Base-by-base conservation (phyloP, 768 basidiomycete genomes). In the Hygrophorus pudorinus region DNA sequence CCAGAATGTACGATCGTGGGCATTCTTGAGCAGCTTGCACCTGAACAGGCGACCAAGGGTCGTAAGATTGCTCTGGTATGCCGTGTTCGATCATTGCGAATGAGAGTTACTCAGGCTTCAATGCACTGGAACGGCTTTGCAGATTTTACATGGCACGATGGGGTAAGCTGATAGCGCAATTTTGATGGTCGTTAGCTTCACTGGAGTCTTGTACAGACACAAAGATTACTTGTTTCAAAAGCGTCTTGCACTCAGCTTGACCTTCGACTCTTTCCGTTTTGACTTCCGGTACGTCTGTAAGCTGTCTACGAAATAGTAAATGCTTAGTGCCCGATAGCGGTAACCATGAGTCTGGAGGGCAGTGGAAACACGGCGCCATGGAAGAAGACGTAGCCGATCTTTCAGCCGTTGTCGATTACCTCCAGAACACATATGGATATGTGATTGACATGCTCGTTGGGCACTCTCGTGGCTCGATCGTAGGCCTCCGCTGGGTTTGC, bases 141-240 rank as follows among this genome's bases (percentile, higher is more conserved):
- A 89, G 86, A 81, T 89, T 51, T 63, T 88, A 6, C 86, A 90
- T 59, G 86, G 86, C 38, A 71, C 77, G 17, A 70, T 85, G 72
- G 86, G 86, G 86, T 84, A 58, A 35, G 20, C 4, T 48, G 24
- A 50, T 38, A 3, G 46, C 2, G 18, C 20, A 34, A 24, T 35
- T 36, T 41, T n/a, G 34, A 46, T 27, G 35, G 27, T 12, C 17
- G 11, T 20, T 45, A 39, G 37, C n/a, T 17, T 40, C 18, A 17
- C 28, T 43, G 40, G 44, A 46, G 44, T 27, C 28, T 30, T 54
- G n/a, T n/a, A 38, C 60, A 89, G 86, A 54, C 87, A 90, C 60
- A 88, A 88, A 53, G 81, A 90, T 57, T 90, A 90, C 62, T 59
- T 90, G 38, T 88, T 82, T 66, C 81, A 84, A 60, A 81, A 79